Base-by-base conservation (phyloP, 108 stramenopile species). In the Cyclotella cryptica region DNA sequence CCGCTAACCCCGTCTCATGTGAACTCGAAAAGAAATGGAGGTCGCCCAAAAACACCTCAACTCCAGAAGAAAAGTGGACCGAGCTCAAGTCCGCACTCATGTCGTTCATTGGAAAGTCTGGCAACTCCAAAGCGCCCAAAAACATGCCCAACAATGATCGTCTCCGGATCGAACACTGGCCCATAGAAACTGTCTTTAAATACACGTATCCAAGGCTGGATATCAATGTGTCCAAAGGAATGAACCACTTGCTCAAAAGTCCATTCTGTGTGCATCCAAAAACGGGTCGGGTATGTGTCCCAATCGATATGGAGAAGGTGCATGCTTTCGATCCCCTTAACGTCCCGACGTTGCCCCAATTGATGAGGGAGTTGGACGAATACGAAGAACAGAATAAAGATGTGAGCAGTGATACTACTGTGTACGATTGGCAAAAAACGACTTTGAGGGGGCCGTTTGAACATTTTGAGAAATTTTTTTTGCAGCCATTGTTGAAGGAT, bases 261-360 rank as follows among this genome's bases (percentile, higher is more conserved):
- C 99, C 99, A 21, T 99, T 99, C 82, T 97, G 96, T 66, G 96
- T 98, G 13, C 99, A 99, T 87, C 99, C 99, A 51, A 99, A 99
- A 77, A 97, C 97, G 8, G 93, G 98, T 26, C 85, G 98, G 26
- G 99, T 99, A 10, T 99, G 99, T 85, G 97, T 99, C 15, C 99
- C 99, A 10, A 95, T 99, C 66, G 78, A 90, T 24, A 80, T 77
- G 22, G 41, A 60, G 17, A 85, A 85, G 24, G 58, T 92, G 42
- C 87, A 85, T 18, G 55, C 26, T 15, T 99, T 99, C 82, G 87
- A 96, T 87, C 96, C 97, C 0, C 93, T 95, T 74, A 42, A 64
- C 6, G 97, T 98, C 14, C 96, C 96, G 14, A 96, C 94, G 17
- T 71, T 98, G 28, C 65, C 73, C 3, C 85, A 89, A 74, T 72